Base-by-base conservation (phyloP, 2,329 filamentous ascomycete genomes). In the Claviceps maximensis region DNA sequence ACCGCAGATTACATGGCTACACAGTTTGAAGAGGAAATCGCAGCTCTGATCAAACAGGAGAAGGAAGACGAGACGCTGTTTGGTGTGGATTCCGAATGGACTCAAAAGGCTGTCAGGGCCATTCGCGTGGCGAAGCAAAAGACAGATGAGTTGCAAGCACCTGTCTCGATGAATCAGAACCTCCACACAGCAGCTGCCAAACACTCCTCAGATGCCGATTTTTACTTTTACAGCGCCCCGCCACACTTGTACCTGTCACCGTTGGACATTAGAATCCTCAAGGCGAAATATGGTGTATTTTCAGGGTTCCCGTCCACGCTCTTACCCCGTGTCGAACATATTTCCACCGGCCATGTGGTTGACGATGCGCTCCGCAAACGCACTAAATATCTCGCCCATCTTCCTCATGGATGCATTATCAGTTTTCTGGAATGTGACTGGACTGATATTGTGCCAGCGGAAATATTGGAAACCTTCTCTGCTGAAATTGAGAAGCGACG, bases 351-450 rank as follows among this genome's bases (percentile, higher is more conserved):
- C 1, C 88, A 95, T 63, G 83, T 89, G 5, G 82, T 96, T 5
- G 89, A 96, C 59, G 89, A 95, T 61, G 83, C 84, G 17, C 68
- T 95, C 51, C 82, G 90, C 47, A 89, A 86, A 64, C 80, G 89
- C 33, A 83, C 87, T 53, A 95, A 93, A 65, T 96, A 95, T 58
- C 77, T 96, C 3, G 81, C 82, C 1, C 90, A 96, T 67, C 75
- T 96, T 6, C 90, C 90, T 0, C 83, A 86, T 50, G 90, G 90
- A n/a, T 95, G 89, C 65, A 85, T 95, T 58, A 87, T 96, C 44
- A 89, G 78, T 58, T 95, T 95, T 61, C 69, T 96, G 1, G 90
- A 96, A 69, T 96, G 90, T 63, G 89, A 96, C 66, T 96, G 90
- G 90, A 89, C 87, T 3, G 89, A 95, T 59, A 87, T 93, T 40